These are phyloP conservation scores for Solanum ossicruentum DNA, from an alignment of 257 asterid genomes.

Conservation along the genomic window DNA sequence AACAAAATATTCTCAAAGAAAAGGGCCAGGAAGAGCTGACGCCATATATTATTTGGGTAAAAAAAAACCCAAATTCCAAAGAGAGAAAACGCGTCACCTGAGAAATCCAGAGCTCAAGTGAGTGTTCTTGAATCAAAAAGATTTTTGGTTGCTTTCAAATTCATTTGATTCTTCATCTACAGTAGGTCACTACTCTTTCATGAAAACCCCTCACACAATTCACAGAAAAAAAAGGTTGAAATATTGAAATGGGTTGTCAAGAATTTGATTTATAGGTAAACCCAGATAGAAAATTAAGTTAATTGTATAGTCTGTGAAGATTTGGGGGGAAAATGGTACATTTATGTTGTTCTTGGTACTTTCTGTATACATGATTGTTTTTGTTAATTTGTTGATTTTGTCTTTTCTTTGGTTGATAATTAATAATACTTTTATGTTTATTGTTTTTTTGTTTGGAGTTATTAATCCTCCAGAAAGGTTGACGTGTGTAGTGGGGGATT, in stretches of 20 bases:
- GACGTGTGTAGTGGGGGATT: background rate
- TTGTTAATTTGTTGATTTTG: background rate
- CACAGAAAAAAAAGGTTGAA: background rate
- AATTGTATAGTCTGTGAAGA: background rate
- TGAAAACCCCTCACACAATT: background rate
- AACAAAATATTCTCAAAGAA: background rate
- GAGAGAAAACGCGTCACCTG: background rate
- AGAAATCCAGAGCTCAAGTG: background rate
- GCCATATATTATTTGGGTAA: background rate
- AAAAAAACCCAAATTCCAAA: background rate
- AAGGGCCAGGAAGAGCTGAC: background rate
- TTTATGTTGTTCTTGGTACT: background rate
- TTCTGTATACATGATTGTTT: background rate
- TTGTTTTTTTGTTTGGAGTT: background rate
- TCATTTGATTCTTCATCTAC: background rate
- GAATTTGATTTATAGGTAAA: background rate
- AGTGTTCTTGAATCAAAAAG: background rate
- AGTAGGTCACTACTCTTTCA: background rate
- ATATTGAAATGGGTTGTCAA: background rate
- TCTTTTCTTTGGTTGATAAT: background rate
- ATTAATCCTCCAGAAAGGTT: background rate
- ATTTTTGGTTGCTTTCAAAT: background rate
- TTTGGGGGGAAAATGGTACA: background rate
- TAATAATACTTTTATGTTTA: background rate
- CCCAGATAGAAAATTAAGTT: background rate